Conservation (phyloP, 331 rosid genomes). For the Quercus tomentella region DNA sequence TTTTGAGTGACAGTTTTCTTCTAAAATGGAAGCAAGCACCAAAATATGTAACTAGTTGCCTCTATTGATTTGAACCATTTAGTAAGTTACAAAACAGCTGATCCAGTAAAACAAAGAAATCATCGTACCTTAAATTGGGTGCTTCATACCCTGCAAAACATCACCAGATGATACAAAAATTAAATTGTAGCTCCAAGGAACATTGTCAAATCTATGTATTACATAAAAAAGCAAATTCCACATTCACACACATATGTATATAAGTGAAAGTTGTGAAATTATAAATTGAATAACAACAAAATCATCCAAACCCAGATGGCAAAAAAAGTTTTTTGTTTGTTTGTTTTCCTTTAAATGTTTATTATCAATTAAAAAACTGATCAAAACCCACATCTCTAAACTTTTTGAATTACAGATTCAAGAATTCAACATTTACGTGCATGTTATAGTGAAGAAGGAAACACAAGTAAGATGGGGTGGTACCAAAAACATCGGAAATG, state of each 20-base stretch:
- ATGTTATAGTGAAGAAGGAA: not conserved
- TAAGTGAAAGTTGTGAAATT: not conserved
- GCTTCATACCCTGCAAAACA: slow-evolving; percentile 52
- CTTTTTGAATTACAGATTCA: no score
- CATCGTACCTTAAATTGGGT: slow-evolving; percentile 40
- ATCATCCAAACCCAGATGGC: no score
- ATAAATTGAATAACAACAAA: not conserved
- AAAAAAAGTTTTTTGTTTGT: no score
- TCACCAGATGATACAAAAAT: not conserved
- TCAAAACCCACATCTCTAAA: no score
- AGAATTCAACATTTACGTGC: no score
- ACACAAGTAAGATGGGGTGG: not conserved
- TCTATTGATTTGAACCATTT: not conserved
- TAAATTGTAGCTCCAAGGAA: not conserved
- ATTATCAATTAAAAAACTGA: no score
- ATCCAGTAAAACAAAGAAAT: not conserved
- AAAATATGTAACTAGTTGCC: no score
- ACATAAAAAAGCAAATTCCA: not conserved
- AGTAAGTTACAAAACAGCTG: not conserved
- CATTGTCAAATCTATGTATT: not conserved
- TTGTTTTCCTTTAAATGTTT: no score
- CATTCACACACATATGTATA: no score
- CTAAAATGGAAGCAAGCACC: no score
- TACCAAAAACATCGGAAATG: slow-evolving; percentile 49
- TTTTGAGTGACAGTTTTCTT: not conserved